Evolutionary conservation across 225 moss, liverwort and hornwort genomes (phyloP).

Genomic region (Physcomitrium patens): DNA sequence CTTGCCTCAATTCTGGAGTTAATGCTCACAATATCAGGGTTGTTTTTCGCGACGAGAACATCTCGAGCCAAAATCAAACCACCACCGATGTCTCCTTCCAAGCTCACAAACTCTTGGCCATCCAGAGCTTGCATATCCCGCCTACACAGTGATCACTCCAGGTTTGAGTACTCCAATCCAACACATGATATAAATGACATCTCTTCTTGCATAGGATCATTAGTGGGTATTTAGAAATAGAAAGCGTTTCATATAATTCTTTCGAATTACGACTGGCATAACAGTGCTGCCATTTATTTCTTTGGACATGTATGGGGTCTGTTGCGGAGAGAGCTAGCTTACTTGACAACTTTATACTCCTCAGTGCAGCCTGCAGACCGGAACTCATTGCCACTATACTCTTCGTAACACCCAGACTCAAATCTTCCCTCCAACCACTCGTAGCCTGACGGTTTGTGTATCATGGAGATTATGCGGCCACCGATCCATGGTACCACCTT

Average conservation of each 20-base stretch:
- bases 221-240: too few relatives aligned
- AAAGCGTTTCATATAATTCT: too few relatives aligned
- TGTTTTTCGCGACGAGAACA: slow-evolving; percentile 44
- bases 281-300: too few relatives aligned
- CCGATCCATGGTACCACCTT: slow-evolving; percentile 86
- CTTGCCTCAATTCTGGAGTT: slow-evolving; percentile 81
- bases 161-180: too few relatives aligned
- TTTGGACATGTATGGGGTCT: too few relatives aligned
- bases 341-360: slow-evolving; percentile 73
- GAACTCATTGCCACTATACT: slow-evolving; percentile 77
- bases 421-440: slow-evolving; percentile 85
- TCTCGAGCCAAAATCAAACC: slow-evolving; percentile 73
- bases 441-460: slow-evolving; percentile 70
- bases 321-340: background rate
- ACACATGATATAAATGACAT: too few relatives aligned
- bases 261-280: too few relatives aligned
- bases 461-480: slow-evolving; percentile 84
- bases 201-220: too few relatives aligned
- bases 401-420: slow-evolving; percentile 86
- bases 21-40: slow-evolving; percentile 55
- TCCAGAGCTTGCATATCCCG: slow-evolving; percentile 16
- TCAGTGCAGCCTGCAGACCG: slow-evolving; percentile 84
- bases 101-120: slow-evolving; percentile 38
- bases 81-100: slow-evolving; percentile 95
- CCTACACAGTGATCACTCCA: too few relatives aligned